Evolutionary conservation across 176 grass and related monocot genomes (phyloP).

Genomic region (Miscanthus lutarioriparius): DNA sequence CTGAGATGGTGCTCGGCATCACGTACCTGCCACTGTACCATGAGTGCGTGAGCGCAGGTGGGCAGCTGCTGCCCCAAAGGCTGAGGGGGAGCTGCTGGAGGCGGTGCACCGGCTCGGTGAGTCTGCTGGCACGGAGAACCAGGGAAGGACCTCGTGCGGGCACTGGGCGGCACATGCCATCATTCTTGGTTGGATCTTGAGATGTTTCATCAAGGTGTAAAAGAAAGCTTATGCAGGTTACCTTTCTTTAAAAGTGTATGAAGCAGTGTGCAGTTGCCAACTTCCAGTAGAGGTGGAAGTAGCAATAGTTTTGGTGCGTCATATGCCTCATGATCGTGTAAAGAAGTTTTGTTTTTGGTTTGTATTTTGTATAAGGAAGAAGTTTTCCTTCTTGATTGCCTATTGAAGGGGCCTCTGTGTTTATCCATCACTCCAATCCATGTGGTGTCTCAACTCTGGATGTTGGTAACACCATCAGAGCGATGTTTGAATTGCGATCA

Average conservation of each 20-base stretch:
- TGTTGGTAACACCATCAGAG: neutral
- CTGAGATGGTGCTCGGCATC: constrained; percentile 52
- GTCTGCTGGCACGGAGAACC: constrained; percentile 25
- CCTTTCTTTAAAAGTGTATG: neutral
- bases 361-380: neutral
- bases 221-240: neutral
- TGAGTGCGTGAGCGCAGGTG: constrained; percentile 27
- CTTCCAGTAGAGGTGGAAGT: neutral
- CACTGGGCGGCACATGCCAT: constrained; percentile 59
- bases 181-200: constrained; percentile 53
- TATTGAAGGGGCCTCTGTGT: neutral
- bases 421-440: neutral
- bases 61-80: constrained; percentile 60
- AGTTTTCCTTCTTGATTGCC: neutral
- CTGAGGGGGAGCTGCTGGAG: constrained; percentile 61
- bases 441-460: neutral
- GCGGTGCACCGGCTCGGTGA: constrained; percentile 53
- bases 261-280: neutral
- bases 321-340: neutral
- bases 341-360: neutral
- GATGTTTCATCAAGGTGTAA: constrained; percentile 1
- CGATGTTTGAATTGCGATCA: too few relatives aligned
- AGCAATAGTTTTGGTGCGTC: neutral
- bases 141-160: constrained; percentile 50
- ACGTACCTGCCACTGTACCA: constrained; percentile 64